Evolutionary conservation across 352 stramenopile species (phyloP).

Genomic region (Globisporangium okanoganense): DNA sequence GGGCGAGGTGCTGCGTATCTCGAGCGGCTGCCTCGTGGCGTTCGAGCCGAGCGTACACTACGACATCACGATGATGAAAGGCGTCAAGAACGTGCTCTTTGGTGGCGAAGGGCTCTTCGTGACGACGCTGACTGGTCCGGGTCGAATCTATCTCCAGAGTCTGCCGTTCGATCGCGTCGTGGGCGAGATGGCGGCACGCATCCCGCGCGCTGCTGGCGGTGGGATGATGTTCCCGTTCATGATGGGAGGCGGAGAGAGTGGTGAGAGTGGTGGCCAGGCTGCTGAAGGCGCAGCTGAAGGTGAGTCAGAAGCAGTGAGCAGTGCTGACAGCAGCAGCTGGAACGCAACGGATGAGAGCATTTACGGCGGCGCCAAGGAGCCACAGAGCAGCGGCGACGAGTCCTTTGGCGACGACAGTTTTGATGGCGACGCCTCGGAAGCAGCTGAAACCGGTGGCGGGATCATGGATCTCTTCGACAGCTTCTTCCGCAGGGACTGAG

Average conservation of each 20-base stretch:
- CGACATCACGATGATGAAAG: slow-evolving; percentile 90
- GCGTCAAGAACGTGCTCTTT: slow-evolving; percentile 94
- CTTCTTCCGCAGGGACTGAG: slow-evolving; percentile 44
- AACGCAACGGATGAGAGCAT: slow-evolving; percentile 46
- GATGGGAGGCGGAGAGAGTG: slow-evolving; percentile 56
- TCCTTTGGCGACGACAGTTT: slow-evolving; percentile 18
- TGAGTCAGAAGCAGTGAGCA: slow-evolving; percentile 8
- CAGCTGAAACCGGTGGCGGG: slow-evolving; percentile 22
- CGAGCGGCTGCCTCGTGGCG: slow-evolving; percentile 89
- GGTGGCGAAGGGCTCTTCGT: slow-evolving; percentile 94
- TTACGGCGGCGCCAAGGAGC: slow-evolving; percentile 26
- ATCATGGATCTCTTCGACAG: slow-evolving; percentile 62
- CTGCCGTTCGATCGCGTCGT: slow-evolving; percentile 92
- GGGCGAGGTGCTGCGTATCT: slow-evolving; percentile 89
- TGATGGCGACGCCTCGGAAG: slow-evolving; percentile 16
- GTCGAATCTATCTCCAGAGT: slow-evolving; percentile 90
- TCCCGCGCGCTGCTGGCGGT: slow-evolving; percentile 70
- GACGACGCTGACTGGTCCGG: slow-evolving; percentile 90
- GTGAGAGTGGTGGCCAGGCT: slow-evolving; percentile 8
- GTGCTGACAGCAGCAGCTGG: slow-evolving; percentile 23
- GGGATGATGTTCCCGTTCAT: slow-evolving; percentile 89
- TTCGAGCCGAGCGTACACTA: slow-evolving; percentile 87
- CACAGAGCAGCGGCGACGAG: slow-evolving; percentile 6
- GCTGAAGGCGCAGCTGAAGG: slow-evolving; percentile 16
- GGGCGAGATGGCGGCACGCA: slow-evolving; percentile 86